Conservation (phyloP, 805 yeast species). For the Lachancea fermentati region DNA sequence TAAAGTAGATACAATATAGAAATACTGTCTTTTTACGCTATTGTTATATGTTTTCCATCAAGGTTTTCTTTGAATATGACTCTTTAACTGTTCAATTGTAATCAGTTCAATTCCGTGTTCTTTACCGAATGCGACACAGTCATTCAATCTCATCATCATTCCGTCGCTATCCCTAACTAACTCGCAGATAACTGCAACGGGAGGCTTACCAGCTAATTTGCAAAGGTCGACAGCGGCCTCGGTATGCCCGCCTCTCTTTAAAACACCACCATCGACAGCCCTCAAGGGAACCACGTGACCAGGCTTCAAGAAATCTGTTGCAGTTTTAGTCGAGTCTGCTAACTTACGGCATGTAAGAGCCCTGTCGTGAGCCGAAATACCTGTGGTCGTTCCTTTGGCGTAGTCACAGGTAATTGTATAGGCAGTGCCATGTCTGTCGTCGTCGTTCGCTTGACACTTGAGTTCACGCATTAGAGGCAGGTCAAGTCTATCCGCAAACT, state of each 20-base stretch:
- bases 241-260: slow-evolving; percentile 87
- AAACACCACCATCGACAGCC: slow-evolving; percentile 80
- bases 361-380: slow-evolving; percentile 92
- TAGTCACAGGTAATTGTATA: slow-evolving; percentile 90
- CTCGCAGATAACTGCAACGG: slow-evolving; percentile 92
- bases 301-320: slow-evolving; percentile 76
- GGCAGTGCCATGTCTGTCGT: slow-evolving; percentile 94
- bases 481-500: slow-evolving; percentile 72
- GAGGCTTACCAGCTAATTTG: slow-evolving; percentile 65
- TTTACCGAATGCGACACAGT: slow-evolving; percentile 67
- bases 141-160: slow-evolving; percentile 87
- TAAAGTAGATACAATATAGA: slow-evolving; percentile 2
- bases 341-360: slow-evolving; percentile 72
- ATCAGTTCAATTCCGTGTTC: slow-evolving; percentile 61
- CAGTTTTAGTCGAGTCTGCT: slow-evolving; percentile 47
- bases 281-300: slow-evolving; percentile 93
- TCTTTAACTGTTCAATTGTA: slow-evolving; percentile 67
- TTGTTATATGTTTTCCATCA: slow-evolving; percentile 32
- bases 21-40: background rate
- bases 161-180: slow-evolving; percentile 91
- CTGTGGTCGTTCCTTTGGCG: slow-evolving; percentile 89
- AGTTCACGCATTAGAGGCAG: slow-evolving; percentile 63
- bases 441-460: slow-evolving; percentile 32
- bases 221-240: slow-evolving; percentile 94
- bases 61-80: slow-evolving; percentile 25